A percentile compares a stretch with the other conserved stretches of the same genome.
Conservation (phyloP, 148 eudicot species). For the Salicornia ramosissima region DNA sequence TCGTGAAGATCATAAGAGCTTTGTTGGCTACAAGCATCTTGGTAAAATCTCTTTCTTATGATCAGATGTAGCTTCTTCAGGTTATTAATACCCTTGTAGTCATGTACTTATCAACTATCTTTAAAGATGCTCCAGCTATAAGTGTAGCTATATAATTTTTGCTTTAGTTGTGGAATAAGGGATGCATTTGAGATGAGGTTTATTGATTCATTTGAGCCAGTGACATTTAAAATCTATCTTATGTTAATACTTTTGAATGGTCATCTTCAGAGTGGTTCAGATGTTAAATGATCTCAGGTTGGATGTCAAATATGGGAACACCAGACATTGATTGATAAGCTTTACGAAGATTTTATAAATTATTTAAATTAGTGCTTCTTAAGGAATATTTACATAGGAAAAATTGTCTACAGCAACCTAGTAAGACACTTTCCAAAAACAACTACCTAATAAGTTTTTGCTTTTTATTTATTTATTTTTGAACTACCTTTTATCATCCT, state of each 20-base stretch:
- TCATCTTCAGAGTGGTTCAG: background rate
- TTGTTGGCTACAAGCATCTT: constrained; percentile 55
- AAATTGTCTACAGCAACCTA: too few relatives aligned
- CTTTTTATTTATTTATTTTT: too few relatives aligned
- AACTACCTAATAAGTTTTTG: too few relatives aligned
- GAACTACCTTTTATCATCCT: too few relatives aligned
- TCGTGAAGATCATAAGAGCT: constrained; percentile 43
- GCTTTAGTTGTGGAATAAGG: background rate
- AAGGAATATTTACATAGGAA: too few relatives aligned
- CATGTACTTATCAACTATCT: background rate
- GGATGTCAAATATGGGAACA: too few relatives aligned
- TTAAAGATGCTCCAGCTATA: background rate
- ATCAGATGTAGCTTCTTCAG: background rate
- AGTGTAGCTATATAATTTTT: background rate
- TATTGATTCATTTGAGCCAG: too few relatives aligned
- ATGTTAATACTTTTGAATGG: background rate
- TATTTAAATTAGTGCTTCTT: too few relatives aligned
- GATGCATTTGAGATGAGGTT: background rate
- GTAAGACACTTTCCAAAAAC: too few relatives aligned
- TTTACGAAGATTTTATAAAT: too few relatives aligned
- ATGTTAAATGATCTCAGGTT: background rate
- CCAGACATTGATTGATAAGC: too few relatives aligned
- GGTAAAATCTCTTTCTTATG: constrained; percentile 37
- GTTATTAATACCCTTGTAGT: background rate
- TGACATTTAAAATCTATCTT: background rate